These are phyloP conservation scores for Coemansia sp. DNA, from an alignment of 192 early-diverging fungal species.

Conservation along the genomic window DNA sequence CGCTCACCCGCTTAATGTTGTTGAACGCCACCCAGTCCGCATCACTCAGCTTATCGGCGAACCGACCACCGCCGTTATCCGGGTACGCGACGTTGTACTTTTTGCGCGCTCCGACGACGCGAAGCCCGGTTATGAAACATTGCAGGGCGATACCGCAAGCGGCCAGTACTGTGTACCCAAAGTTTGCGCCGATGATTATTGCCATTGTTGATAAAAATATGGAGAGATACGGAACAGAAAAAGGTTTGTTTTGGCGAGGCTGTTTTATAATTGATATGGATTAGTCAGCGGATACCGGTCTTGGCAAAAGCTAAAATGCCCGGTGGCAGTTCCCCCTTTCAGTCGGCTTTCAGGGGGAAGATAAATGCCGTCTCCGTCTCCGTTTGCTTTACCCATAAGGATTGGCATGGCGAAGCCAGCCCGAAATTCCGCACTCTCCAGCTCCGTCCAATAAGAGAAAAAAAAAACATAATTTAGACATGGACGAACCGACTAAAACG, in stretches of 20 bases:
- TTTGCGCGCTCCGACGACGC: constrained; percentile 35
- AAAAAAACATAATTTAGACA: background rate
- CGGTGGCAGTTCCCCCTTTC: background rate
- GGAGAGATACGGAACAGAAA: constrained; percentile 2
- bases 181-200: constrained; percentile 50
- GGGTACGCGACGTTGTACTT: constrained; percentile 52
- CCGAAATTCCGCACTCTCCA: background rate
- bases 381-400: background rate
- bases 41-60: constrained; percentile 49
- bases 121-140: constrained; percentile 13
- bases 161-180: constrained; percentile 48
- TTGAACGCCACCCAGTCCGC: constrained; percentile 55
- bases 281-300: background rate
- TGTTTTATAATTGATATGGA: background rate
- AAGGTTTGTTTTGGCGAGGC: background rate
- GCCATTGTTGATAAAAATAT: constrained; percentile 27
- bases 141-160: constrained; percentile 45
- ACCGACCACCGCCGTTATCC: constrained; percentile 52
- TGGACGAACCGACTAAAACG: background rate
- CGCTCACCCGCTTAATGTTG: constrained; percentile 54
- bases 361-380: background rate
- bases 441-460: background rate
- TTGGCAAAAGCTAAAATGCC: background rate
- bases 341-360: background rate
- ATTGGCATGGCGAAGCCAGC: background rate